Percentiles rank a stretch among this genome's conserved stretches.
Conservation (phyloP, 305 asterid genomes). For the Euphrasia arctica region DNA sequence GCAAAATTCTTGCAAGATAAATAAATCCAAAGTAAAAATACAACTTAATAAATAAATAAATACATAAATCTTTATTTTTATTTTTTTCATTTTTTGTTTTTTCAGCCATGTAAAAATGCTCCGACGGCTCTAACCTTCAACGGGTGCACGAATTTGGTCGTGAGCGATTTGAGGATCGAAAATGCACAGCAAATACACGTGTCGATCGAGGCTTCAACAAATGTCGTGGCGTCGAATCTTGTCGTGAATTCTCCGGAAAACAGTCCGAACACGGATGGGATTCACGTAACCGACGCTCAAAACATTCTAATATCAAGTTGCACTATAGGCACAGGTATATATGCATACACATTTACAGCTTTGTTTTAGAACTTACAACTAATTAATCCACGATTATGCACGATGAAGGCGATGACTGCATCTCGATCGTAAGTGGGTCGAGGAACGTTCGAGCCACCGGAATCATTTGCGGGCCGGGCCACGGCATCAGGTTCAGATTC, state of each 20-base stretch:
- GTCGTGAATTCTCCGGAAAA: slow-evolving; percentile 48
- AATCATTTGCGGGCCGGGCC: slow-evolving; percentile 88
- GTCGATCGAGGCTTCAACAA: slow-evolving; percentile 43
- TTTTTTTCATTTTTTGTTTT: neutral
- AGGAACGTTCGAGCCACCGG: slow-evolving; percentile 36
- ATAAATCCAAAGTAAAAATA: slow-evolving; percentile 34
- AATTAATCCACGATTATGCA: neutral
- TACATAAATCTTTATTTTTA: neutral
- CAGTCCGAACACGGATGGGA: slow-evolving; percentile 89
- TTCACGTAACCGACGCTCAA: slow-evolving; percentile 55
- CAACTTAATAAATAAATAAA: too few species aligned
- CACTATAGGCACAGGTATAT: slow-evolving; percentile 50
- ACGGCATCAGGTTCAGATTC: slow-evolving; percentile 46
- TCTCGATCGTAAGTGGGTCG: slow-evolving; percentile 68
- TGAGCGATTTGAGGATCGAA: slow-evolving; percentile 42
- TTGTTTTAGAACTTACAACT: neutral
- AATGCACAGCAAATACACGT: slow-evolving; percentile 70
- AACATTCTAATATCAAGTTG: slow-evolving; percentile 46
- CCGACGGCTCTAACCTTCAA: slow-evolving; percentile 79
- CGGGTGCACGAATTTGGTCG: slow-evolving; percentile 49
- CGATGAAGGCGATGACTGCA: slow-evolving; percentile 76
- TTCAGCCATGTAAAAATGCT: slow-evolving; percentile 76
- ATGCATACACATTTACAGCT: neutral
- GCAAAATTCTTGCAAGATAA: slow-evolving; percentile 76
- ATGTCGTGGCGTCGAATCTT: slow-evolving; percentile 47